phyloP scores from a whole-genome alignment of 176 grass and related monocot genomes.

The Oryza australiensis region DNA sequence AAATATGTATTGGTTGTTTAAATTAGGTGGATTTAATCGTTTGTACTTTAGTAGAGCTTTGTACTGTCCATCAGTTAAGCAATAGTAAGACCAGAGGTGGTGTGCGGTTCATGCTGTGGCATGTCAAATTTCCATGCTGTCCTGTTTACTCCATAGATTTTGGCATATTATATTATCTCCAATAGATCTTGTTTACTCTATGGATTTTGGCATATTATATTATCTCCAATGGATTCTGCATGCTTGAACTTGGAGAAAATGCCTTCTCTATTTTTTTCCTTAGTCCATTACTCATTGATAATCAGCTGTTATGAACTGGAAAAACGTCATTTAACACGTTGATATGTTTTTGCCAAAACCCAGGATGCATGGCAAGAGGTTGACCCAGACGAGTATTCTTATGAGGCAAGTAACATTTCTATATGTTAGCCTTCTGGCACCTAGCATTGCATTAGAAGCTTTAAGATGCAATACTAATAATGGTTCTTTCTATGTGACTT shows the following conservation, averaged over 20 bases:
- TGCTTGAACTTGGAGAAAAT: background rate
- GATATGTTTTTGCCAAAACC: constrained; percentile 33
- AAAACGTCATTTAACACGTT: constrained; percentile 11
- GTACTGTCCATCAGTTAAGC: background rate
- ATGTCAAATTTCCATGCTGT: background rate
- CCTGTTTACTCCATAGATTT: background rate
- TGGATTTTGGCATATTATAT: constrained; percentile 16
- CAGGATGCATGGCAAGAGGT: constrained; percentile 98
- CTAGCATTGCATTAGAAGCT: constrained; percentile 11
- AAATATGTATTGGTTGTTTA: background rate
- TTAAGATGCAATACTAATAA: constrained; percentile 21
- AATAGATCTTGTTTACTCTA: constrained; percentile 4
- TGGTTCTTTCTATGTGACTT: constrained; percentile 30
- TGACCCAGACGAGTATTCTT: constrained; percentile 94
- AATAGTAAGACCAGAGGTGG: background rate
- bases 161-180: constrained; percentile 21
- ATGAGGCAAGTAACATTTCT: constrained; percentile 62
- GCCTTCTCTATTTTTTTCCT: background rate
- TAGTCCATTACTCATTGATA: constrained; percentile 6
- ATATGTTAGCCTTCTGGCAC: constrained; percentile 1
- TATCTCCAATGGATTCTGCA: background rate
- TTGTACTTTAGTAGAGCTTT: background rate
- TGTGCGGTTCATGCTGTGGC: background rate
- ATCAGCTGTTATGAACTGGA: background rate
- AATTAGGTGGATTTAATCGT: background rate